phyloP scores from a whole-genome alignment of 371 early-diverging fungal genomes.

The Syncephalastrum monosporum region DNA sequence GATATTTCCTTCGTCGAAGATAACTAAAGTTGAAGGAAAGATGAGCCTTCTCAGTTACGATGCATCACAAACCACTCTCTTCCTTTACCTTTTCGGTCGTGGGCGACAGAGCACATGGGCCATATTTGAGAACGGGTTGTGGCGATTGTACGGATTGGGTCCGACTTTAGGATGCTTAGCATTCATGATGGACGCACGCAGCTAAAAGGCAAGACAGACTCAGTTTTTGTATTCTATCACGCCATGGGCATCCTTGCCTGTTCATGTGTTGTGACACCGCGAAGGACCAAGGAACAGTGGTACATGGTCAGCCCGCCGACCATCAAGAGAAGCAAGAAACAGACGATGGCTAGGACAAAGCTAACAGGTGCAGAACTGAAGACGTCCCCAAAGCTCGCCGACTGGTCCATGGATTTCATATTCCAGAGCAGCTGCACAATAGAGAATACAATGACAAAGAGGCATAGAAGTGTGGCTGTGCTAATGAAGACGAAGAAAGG shows the following conservation, averaged over 20 bases:
- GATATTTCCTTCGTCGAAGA: conserved; percentile 24
- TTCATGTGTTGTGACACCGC: conserved; percentile 87
- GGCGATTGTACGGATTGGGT: conserved; percentile 49
- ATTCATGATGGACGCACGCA: conserved; percentile 46
- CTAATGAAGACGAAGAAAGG: conserved; percentile 78
- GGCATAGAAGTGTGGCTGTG: conserved; percentile 51
- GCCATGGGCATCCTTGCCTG: conserved; percentile 46
- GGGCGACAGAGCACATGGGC: conserved; percentile 56
- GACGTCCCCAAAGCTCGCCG: conserved; percentile 14
- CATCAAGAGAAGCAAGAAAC: conserved; percentile 61
- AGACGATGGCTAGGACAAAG: conserved; percentile 64
- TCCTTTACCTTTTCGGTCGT: conserved; percentile 56
- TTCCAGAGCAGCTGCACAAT: conserved; percentile 50
- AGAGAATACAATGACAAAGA: conserved; percentile 59
- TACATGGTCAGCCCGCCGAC: conserved; percentile 72
- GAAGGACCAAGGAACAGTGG: conserved; percentile 71
- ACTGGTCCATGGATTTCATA: background rate
- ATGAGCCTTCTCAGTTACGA: background rate
- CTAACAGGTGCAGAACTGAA: conserved; percentile 39
- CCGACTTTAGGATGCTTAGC: conserved; percentile 22
- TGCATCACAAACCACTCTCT: background rate
- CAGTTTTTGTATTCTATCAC: no score
- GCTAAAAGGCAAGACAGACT: conserved; percentile 13
- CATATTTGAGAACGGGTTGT: conserved; percentile 50
- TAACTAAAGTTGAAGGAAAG: conserved; percentile 11